Evolutionary conservation across 192 early-diverging fungal genomes (phyloP).

Genomic region (Phycomyces blakesleeanus): DNA sequence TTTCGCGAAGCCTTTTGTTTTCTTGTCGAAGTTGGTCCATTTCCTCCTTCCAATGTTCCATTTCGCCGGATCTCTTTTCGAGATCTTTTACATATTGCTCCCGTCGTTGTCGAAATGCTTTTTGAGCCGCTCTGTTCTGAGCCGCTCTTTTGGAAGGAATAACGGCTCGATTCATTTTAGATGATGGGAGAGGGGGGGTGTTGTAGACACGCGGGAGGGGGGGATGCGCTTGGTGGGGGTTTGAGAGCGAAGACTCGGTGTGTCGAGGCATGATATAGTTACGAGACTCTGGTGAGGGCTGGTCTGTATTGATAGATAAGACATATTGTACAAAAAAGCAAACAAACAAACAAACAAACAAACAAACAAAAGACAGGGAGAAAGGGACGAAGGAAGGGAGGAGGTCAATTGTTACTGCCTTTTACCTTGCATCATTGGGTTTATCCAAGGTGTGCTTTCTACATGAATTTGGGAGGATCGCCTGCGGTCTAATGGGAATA

Average conservation of each 20-base stretch:
- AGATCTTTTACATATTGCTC: conserved; percentile 78
- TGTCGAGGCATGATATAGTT: background rate
- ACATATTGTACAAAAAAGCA: too few species aligned
- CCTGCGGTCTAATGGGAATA: conserved; percentile 4
- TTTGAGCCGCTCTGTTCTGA: conserved; percentile 88
- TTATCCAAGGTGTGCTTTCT: too few species aligned
- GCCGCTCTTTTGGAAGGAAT: conserved; percentile 70
- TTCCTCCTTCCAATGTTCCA: conserved; percentile 37
- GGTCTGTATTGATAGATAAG: background rate
- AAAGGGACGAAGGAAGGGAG: too few species aligned
- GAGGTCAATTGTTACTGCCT: too few species aligned
- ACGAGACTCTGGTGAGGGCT: background rate
- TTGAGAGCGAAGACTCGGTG: background rate
- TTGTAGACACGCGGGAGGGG: background rate
- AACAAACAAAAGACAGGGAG: too few species aligned
- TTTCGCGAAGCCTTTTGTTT: conserved; percentile 16
- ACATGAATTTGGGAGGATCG: background rate
- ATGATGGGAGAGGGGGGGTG: background rate
- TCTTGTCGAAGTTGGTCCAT: conserved; percentile 22
- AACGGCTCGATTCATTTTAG: background rate
- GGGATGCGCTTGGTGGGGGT: background rate
- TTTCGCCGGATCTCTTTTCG: conserved; percentile 66
- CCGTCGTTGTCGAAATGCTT: conserved; percentile 85
- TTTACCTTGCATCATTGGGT: background rate
- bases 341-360: too few species aligned